phyloP scores from a whole-genome alignment of 2,329 filamentous ascomycete species.

The Parafenestella ontariensis region DNA sequence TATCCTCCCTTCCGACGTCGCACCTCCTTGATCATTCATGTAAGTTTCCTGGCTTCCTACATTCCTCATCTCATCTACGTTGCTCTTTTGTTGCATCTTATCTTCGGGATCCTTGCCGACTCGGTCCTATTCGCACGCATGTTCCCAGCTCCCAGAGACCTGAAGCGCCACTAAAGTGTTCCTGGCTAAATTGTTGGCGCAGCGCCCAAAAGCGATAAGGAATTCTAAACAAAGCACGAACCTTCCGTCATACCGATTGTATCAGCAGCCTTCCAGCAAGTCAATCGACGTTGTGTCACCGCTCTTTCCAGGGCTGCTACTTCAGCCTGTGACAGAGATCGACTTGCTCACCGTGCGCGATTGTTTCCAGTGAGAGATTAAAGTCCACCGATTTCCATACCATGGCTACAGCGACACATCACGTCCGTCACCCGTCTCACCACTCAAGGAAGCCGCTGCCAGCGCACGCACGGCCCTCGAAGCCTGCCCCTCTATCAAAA shows the following conservation, averaged over 20 bases:
- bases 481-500: slow-evolving; percentile 44
- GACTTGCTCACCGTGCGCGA: slow-evolving; percentile 38
- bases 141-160: slow-evolving; percentile 6
- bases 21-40: slow-evolving; percentile 28
- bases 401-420: slow-evolving; percentile 40
- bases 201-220: slow-evolving; percentile 44
- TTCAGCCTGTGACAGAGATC: slow-evolving; percentile 33
- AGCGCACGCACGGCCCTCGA: slow-evolving; percentile 43
- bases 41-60: slow-evolving; percentile 30
- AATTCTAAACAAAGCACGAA: slow-evolving; percentile 44
- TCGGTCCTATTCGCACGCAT: slow-evolving; percentile 9
- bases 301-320: slow-evolving; percentile 36
- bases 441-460: slow-evolving; percentile 46
- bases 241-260: slow-evolving; percentile 33
- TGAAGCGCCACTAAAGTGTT: slow-evolving; percentile 28
- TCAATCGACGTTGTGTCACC: slow-evolving; percentile 47
- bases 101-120: slow-evolving; percentile 2
- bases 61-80: slow-evolving; percentile 18
- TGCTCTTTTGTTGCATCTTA: slow-evolving; percentile 11
- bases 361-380: slow-evolving; percentile 41
- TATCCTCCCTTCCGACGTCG: slow-evolving; percentile 31
- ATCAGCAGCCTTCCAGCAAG: slow-evolving; percentile 36
- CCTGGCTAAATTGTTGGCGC: slow-evolving; percentile 45
- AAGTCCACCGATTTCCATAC: slow-evolving; percentile 44
- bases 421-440: slow-evolving; percentile 43